These are phyloP conservation scores for Clonostachys solani DNA, from an alignment of 2,329 filamentous ascomycete genomes.

Conservation along the genomic window DNA sequence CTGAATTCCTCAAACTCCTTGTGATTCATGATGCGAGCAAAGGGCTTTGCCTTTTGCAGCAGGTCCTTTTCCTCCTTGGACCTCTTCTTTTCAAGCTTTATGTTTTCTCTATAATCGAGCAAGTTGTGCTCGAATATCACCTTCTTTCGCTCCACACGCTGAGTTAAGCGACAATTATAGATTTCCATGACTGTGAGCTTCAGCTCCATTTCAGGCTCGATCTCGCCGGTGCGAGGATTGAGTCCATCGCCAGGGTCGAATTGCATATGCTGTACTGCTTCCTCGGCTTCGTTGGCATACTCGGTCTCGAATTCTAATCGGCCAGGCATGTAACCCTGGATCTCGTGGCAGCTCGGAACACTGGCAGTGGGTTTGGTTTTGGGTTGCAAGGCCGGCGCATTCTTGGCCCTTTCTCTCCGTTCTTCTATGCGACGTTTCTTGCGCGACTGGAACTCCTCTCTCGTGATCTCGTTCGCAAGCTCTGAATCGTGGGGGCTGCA, in stretches of 20 bases:
- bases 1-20: constrained; percentile 84
- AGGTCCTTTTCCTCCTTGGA: constrained; percentile 94
- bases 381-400: constrained; percentile 75
- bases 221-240: constrained; percentile 75
- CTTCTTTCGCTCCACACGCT: constrained; percentile 90
- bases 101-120: constrained; percentile 90
- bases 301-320: constrained; percentile 97
- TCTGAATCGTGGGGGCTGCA: constrained; percentile 79
- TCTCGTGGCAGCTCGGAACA: constrained; percentile 94
- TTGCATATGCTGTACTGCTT: constrained; percentile 96
- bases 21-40: constrained; percentile 94
- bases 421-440: constrained; percentile 95
- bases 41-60: constrained; percentile 90
- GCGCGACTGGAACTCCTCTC: constrained; percentile 87
- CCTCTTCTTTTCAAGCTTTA: constrained; percentile 84
- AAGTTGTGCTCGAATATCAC: constrained; percentile 94
- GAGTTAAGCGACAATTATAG: constrained; percentile 88
- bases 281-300: constrained; percentile 95
- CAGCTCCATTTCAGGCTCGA: constrained; percentile 94
- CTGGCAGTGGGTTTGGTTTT: constrained; percentile 96
- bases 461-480: constrained; percentile 73
- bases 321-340: constrained; percentile 98
- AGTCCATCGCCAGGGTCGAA: constrained; percentile 95
- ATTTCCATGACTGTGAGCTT: constrained; percentile 99
- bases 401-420: constrained; percentile 81